Evolutionary conservation across 495 filamentous ascomycete genomes (phyloP).

Genomic region (Aspergillus carlsbadensis): DNA sequence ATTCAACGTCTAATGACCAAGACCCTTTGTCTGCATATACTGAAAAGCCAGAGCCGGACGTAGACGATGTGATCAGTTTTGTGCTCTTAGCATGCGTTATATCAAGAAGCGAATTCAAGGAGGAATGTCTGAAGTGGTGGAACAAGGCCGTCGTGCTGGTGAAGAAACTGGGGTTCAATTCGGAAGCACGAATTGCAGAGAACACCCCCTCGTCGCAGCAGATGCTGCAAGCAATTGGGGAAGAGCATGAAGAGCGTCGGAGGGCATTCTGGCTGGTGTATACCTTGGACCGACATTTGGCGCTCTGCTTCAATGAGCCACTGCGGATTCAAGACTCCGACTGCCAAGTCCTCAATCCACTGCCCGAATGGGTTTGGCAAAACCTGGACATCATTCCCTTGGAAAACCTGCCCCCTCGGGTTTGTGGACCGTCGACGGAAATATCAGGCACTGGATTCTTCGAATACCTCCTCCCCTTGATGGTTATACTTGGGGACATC

Average conservation of each 20-base stretch:
- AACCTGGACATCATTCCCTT: slow-evolving; percentile 27
- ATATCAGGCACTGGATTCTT: slow-evolving; percentile 51
- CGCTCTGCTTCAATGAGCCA: slow-evolving; percentile 50
- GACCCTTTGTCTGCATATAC: background rate
- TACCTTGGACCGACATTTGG: slow-evolving; percentile 49
- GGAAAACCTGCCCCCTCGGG: slow-evolving; percentile 23
- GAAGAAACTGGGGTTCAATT: slow-evolving; percentile 7
- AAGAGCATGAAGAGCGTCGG: slow-evolving; percentile 48
- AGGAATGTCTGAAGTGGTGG: slow-evolving; percentile 34
- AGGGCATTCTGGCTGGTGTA: slow-evolving; percentile 54
- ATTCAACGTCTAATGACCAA: background rate
- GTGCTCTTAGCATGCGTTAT: slow-evolving; percentile 28
- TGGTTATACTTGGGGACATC: slow-evolving; percentile 80
- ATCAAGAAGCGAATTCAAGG: slow-evolving; percentile 33
- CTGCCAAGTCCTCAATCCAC: slow-evolving; percentile 34
- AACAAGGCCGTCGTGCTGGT: slow-evolving; percentile 24
- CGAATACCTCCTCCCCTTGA: slow-evolving; percentile 79
- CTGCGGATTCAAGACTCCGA: slow-evolving; percentile 47
- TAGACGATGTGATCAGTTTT: slow-evolving; percentile 29
- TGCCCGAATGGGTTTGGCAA: slow-evolving; percentile 34
- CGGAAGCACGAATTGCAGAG: slow-evolving; percentile 1
- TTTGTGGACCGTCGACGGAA: slow-evolving; percentile 25
- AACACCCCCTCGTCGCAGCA: background rate
- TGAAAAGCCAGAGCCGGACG: background rate
- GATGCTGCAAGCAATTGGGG: slow-evolving; percentile 12